phyloP scores from a whole-genome alignment of 345 rosid species.

The Dovyalis caffra region DNA sequence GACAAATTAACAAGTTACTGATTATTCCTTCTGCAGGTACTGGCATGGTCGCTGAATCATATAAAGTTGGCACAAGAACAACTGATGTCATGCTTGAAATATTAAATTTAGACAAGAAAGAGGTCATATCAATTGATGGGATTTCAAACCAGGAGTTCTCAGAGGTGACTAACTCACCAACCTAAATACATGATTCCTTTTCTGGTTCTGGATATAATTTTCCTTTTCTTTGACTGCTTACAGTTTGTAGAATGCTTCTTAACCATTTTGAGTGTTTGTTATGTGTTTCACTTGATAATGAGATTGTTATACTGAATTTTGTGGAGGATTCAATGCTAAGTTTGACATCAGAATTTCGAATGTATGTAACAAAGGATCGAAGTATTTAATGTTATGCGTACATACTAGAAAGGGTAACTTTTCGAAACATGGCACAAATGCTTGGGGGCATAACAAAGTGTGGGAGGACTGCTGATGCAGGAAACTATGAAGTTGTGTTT shows the following conservation, averaged over 20 bases:
- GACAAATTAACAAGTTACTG: conserved; percentile 11
- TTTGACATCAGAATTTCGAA: background rate
- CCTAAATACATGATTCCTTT: background rate
- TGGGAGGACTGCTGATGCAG: no score
- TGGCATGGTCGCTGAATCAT: conserved; percentile 51
- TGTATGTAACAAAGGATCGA: background rate
- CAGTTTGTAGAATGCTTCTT: background rate
- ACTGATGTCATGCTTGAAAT: conserved; percentile 68
- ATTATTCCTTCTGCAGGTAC: conserved; percentile 51
- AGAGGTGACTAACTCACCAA: conserved; percentile 51
- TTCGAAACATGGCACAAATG: background rate
- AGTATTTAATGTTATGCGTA: background rate
- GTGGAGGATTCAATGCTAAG: background rate
- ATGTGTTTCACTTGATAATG: background rate
- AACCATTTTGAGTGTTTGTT: no score
- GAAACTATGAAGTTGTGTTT: no score
- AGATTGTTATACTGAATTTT: no score
- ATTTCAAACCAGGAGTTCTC: conserved; percentile 87
- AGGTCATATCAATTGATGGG: conserved; percentile 61
- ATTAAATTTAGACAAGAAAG: conserved; percentile 67
- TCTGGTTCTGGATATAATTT: background rate
- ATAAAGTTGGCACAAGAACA: conserved; percentile 60
- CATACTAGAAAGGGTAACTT: background rate
- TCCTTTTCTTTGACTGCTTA: background rate
- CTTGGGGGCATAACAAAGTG: background rate